Conservation (phyloP, 2,329 filamentous ascomycete genomes). For the Didymella sp. region DNA sequence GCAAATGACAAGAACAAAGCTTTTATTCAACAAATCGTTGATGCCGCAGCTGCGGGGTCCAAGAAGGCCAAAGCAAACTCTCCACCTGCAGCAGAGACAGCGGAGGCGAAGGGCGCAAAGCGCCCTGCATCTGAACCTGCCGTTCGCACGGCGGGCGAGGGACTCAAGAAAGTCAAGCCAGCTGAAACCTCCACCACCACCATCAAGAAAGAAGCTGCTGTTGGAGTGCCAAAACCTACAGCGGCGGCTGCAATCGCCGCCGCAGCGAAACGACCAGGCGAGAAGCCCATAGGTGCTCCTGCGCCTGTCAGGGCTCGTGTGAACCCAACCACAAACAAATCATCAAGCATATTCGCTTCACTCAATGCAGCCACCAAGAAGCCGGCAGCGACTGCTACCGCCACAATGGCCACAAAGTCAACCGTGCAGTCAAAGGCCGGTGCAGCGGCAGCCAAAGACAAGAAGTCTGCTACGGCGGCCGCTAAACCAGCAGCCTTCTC, state of each 20-base stretch:
- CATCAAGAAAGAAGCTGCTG: slow-evolving; percentile 28
- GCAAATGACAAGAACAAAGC: slow-evolving; percentile 70
- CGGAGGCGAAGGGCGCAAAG: slow-evolving; percentile 43
- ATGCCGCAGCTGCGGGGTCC: slow-evolving; percentile 52
- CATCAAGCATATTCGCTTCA: slow-evolving; percentile 55
- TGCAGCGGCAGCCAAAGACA: slow-evolving; percentile 32
- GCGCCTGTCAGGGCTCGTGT: slow-evolving; percentile 43
- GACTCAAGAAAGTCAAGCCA: slow-evolving; percentile 42
- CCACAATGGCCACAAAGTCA: slow-evolving; percentile 32
- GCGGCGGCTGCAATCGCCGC: slow-evolving; percentile 19
- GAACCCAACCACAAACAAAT: slow-evolving; percentile 52
- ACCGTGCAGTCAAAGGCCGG: slow-evolving; percentile 37
- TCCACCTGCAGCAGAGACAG: slow-evolving; percentile 32
- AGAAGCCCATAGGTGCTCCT: slow-evolving; percentile 35
- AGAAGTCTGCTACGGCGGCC: slow-evolving; percentile 36
- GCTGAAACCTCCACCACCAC: slow-evolving; percentile 25
- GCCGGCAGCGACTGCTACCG: slow-evolving; percentile 33
- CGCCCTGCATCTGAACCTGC: slow-evolving; percentile 34
- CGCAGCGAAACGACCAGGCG: slow-evolving; percentile 39
- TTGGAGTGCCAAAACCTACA: slow-evolving; percentile 20
- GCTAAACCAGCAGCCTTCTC: slow-evolving; percentile 46
- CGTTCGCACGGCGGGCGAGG: slow-evolving; percentile 28
- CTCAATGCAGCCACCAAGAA: slow-evolving; percentile 57
- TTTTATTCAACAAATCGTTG: slow-evolving; percentile 65
- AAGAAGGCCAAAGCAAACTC: slow-evolving; percentile 47